Evolutionary conservation across 306 rosid genomes (phyloP).

Genomic region (Quercus variabilis): DNA sequence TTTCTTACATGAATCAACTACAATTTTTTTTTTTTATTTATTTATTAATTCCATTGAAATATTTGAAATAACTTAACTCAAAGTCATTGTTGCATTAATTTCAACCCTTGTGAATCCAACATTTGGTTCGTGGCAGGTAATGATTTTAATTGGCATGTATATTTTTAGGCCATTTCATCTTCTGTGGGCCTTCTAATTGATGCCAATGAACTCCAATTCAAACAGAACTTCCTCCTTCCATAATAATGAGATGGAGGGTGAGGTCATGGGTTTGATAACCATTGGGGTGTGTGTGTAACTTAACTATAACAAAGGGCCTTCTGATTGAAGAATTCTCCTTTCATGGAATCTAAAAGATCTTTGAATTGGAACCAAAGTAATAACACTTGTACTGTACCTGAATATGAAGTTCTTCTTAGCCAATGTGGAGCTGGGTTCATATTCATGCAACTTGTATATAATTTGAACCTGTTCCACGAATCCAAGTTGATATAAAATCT

Average conservation of each 20-base stretch:
- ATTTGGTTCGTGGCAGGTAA: neutral
- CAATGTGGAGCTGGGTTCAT: neutral
- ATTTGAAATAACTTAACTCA: neutral
- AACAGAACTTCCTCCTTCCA: too few relatives aligned
- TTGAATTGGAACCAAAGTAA: neutral
- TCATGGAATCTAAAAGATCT: neutral
- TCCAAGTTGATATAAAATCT: neutral
- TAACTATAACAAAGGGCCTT: neutral
- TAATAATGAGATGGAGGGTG: too few relatives aligned
- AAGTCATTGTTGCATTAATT: neutral
- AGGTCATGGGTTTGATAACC: too few relatives aligned
- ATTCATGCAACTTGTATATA: neutral
- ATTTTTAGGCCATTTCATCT: neutral
- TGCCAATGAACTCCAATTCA: too few relatives aligned
- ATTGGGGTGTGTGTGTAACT: too few relatives aligned
- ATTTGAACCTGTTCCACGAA: neutral
- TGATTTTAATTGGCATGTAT: neutral
- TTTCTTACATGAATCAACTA: neutral
- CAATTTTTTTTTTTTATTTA: neutral
- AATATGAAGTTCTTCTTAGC: neutral
- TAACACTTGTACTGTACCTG: neutral
- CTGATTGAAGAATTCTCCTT: neutral
- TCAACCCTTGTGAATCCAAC: neutral
- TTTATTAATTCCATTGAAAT: neutral
- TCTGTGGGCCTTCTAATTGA: neutral